These are phyloP conservation scores for Geoglossum cookeanum DNA, from an alignment of 2,329 filamentous ascomycete species.

Conservation along the genomic window DNA sequence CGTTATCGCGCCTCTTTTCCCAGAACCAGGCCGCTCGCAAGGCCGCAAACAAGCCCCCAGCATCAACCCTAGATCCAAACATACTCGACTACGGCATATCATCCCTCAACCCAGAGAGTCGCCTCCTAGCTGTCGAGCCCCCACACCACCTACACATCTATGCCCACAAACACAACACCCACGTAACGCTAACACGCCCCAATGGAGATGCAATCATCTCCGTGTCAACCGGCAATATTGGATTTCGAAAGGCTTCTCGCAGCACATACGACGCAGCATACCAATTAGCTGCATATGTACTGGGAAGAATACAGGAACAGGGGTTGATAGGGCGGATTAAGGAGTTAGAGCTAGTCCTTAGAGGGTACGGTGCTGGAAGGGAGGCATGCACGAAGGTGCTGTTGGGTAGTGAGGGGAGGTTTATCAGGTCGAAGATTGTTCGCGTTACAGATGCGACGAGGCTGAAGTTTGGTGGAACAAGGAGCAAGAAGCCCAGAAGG, in stretches of 20 bases:
- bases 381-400: conserved; percentile 83
- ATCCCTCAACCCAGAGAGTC: neutral
- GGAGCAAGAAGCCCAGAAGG: conserved; percentile 68
- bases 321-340: conserved; percentile 59
- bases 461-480: conserved; percentile 88
- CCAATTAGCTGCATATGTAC: conserved; percentile 67
- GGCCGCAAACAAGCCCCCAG: neutral
- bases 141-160: conserved; percentile 79
- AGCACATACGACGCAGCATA: conserved; percentile 81
- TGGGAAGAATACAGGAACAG: conserved; percentile 68
- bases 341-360: conserved; percentile 58
- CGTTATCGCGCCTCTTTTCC: neutral
- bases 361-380: conserved; percentile 71
- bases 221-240: conserved; percentile 68
- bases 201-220: conserved; percentile 63
- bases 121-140: conserved; percentile 20
- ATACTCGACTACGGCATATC: neutral
- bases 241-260: conserved; percentile 68
- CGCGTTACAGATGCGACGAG: conserved; percentile 72
- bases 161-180: conserved; percentile 82
- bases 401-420: conserved; percentile 64
- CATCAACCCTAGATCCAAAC: neutral
- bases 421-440: conserved; percentile 54
- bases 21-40: neutral
- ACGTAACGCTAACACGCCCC: conserved; percentile 75